Conservation (phyloP, 2,329 filamentous ascomycete genomes). For the Hypoxylon sp. region DNA sequence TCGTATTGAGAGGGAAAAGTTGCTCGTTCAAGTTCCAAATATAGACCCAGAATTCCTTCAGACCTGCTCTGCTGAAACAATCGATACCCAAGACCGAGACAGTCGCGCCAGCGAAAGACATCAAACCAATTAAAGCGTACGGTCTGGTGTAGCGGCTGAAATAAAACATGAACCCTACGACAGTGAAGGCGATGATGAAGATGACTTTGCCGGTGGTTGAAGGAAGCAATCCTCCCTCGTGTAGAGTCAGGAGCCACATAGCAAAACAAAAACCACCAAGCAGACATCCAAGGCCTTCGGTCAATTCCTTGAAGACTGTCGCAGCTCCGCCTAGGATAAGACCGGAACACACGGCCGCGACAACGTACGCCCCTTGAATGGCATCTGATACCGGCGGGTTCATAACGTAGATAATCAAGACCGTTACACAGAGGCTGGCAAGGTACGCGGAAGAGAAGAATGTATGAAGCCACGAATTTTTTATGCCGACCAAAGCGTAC, state of each 20-base stretch:
- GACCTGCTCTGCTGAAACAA: slow-evolving; percentile 87
- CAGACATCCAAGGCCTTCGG: slow-evolving; percentile 84
- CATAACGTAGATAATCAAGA: slow-evolving; percentile 92
- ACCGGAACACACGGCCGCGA: slow-evolving; percentile 80
- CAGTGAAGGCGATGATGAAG: slow-evolving; percentile 80
- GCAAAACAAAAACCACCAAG: slow-evolving; percentile 86
- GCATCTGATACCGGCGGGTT: slow-evolving; percentile 78
- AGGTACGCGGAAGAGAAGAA: slow-evolving; percentile 85
- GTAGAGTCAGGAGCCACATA: slow-evolving; percentile 91
- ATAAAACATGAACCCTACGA: slow-evolving; percentile 77
- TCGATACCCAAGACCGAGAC: slow-evolving; percentile 86
- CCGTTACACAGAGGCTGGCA: slow-evolving; percentile 77
- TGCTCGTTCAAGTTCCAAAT: slow-evolving; percentile 85
- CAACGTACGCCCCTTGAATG: slow-evolving; percentile 87
- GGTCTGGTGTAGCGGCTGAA: slow-evolving; percentile 82
- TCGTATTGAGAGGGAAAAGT: slow-evolving; percentile 80
- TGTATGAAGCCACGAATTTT: slow-evolving; percentile 81
- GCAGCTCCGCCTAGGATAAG: slow-evolving; percentile 78
- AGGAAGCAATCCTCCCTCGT: slow-evolving; percentile 78
- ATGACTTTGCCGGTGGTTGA: slow-evolving; percentile 73
- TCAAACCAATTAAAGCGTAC: slow-evolving; percentile 80
- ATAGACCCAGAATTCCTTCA: slow-evolving; percentile 97
- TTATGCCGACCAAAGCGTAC: slow-evolving; percentile 84
- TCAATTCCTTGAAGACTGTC: slow-evolving; percentile 85
- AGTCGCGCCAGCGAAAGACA: slow-evolving; percentile 86